phyloP scores from a whole-genome alignment of 768 basidiomycete species.

The Mycena galopus region DNA sequence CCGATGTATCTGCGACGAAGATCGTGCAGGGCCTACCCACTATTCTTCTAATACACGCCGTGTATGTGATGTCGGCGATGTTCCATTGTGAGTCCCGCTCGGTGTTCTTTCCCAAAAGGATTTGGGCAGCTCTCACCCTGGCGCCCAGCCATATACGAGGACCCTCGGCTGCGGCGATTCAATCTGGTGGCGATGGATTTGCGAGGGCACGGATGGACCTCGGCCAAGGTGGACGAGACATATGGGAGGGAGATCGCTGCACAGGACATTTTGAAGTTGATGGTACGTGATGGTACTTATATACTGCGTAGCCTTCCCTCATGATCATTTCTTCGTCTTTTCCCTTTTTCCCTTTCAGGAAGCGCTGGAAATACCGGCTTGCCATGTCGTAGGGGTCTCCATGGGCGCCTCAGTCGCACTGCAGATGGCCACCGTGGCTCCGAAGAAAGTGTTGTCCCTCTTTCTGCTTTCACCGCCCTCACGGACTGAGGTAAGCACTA shows the following conservation, averaged over 20 bases:
- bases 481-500: background rate
- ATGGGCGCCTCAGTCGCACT: background rate
- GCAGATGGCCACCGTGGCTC: background rate
- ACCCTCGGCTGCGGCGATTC: background rate
- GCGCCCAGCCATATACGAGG: background rate
- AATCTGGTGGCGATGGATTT: slow-evolving; percentile 14
- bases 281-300: background rate
- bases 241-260: background rate
- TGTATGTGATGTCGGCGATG: slow-evolving; percentile 41
- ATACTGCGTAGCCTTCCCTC: background rate
- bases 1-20: slow-evolving; percentile 40
- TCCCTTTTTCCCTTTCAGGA: background rate
- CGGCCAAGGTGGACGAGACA: background rate
- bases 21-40: slow-evolving; percentile 50
- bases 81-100: background rate
- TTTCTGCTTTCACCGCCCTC: background rate
- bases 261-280: background rate
- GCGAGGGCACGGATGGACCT: background rate
- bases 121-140: background rate
- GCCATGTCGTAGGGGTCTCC: background rate
- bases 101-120: too few species aligned
- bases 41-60: slow-evolving; percentile 52
- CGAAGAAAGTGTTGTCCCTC: background rate
- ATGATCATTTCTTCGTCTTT: background rate
- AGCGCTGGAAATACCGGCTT: background rate